These are phyloP conservation scores for sunflower (Helianthus annuus) DNA, from an alignment of 129 eudicot genomes.

Conservation along the genomic window DNA sequence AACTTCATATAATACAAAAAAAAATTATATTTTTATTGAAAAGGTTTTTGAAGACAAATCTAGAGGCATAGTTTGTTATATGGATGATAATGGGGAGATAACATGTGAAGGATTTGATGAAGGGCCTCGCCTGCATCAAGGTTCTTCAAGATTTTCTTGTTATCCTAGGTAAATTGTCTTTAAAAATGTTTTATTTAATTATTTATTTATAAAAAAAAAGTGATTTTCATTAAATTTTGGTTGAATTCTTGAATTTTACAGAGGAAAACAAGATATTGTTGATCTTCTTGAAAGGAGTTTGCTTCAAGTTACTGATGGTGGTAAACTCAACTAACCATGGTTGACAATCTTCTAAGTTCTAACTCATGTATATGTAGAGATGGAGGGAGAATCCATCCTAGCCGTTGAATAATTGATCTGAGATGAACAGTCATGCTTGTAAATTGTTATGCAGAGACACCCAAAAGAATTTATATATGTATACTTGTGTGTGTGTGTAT, in stretches of 20 bases:
- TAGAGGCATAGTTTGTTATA: slow-evolving; percentile 67
- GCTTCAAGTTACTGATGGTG: slow-evolving; percentile 39
- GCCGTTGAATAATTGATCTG: slow-evolving; percentile 27
- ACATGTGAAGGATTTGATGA: slow-evolving; percentile 86
- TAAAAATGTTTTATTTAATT: background rate
- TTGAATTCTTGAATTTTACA: slow-evolving; percentile 1
- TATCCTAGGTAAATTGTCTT: slow-evolving; percentile 35
- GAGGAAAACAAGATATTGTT: slow-evolving; percentile 35
- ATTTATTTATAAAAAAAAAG: no score
- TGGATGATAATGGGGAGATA: slow-evolving; percentile 73
- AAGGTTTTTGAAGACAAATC: slow-evolving; percentile 75
- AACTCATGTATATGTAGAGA: background rate
- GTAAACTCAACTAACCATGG: slow-evolving; percentile 28
- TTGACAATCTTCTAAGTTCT: slow-evolving; percentile 17
- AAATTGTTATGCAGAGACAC: slow-evolving; percentile 16
- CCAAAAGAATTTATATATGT: slow-evolving; percentile 1
- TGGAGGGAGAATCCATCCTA: slow-evolving; percentile 19
- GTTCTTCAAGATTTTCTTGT: slow-evolving; percentile 35
- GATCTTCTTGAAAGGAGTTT: slow-evolving; percentile 40
- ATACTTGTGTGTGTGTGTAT: background rate
- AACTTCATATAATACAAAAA: background rate
- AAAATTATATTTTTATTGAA: background rate
- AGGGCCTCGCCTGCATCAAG: slow-evolving; percentile 70
- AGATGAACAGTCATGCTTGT: slow-evolving; percentile 25
- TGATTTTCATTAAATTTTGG: background rate